Evolutionary conservation across 495 filamentous ascomycete species (phyloP), one percentile per base, ranked within the genome.

Genomic region (Aspergillus taichungensis): DNA sequence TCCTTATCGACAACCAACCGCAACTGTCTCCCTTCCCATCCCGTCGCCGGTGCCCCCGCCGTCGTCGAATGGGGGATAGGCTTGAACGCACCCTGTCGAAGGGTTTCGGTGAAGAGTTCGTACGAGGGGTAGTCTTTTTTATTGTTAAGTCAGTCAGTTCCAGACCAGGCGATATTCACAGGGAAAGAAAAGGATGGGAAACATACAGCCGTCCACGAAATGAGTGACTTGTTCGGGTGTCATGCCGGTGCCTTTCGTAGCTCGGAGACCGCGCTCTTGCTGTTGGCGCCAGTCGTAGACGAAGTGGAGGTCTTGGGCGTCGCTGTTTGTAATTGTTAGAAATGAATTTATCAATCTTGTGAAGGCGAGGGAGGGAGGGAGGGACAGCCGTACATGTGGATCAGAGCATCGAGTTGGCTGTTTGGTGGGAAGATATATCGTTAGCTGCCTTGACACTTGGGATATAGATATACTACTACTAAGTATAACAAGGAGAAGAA

Each of bases 261-360:
- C 66, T 12, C 85, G 72, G 52, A 96, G 68, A 41, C 70, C 72
- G 18, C 69, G 72, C 63, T 97, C 91, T 60, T 94, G 88, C 60
- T 97, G 71, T 44, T 79, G 64, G 12, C 91, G 80, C 91, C 91
- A 96, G 47, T 78, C 79, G 58, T 95, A 97, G 33, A 95, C 91
- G 54, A 73, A 94, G 44, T 72, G 69, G 11, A 72, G 73, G 46
- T 94, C 68, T 57, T 85, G 74, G 8, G 91, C 85, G 57, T 97
- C 91, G 48, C 77, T 82, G 34, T 31, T 31, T 40, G n/a, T 12
- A n/a, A 13, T 4, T 3, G 6, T 12, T 28, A 9, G 52, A 29
- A 51, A 40, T 38, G 40, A n/a, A 5, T 32, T 13, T n/a, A n/a
- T n/a, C 36, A 29, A 8, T 10, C 24, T 8, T 8, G 3, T 10